These are phyloP conservation scores for Globisporangium recalcitrans DNA, from an alignment of 352 stramenopile genomes.

Conservation along the genomic window DNA sequence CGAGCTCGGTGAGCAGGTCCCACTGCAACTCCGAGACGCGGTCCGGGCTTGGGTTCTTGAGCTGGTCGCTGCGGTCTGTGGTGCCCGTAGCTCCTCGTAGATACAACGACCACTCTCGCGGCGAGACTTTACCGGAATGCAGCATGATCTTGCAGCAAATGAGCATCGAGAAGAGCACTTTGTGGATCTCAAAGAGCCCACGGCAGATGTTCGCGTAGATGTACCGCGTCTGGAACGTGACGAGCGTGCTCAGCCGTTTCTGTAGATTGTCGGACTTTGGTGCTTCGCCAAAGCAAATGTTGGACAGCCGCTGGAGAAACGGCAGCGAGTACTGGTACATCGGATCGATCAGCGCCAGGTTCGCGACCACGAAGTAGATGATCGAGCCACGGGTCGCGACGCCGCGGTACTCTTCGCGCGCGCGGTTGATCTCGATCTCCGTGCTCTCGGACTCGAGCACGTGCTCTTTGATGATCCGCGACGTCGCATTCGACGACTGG, in stretches of 20 bases:
- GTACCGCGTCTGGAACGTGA: conserved; percentile 85
- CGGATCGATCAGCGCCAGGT: conserved; percentile 89
- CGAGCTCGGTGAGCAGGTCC: conserved; percentile 77
- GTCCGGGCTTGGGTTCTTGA: conserved; percentile 58
- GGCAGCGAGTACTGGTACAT: conserved; percentile 96
- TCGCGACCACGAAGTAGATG: conserved; percentile 94
- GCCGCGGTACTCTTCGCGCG: conserved; percentile 87
- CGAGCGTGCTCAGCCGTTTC: conserved; percentile 72
- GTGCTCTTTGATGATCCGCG: conserved; percentile 84
- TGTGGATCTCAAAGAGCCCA: conserved; percentile 92
- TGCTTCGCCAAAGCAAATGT: conserved; percentile 87
- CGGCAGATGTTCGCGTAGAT: conserved; percentile 95
- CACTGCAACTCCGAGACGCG: conserved; percentile 75
- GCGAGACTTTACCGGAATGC: conserved; percentile 61
- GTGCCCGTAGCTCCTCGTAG: conserved; percentile 52
- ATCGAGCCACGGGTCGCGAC: conserved; percentile 90
- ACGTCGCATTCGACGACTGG: conserved; percentile 83
- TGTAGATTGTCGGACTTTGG: conserved; percentile 48
- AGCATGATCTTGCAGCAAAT: conserved; percentile 94
- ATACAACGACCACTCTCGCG: conserved; percentile 87
- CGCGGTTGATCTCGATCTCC: conserved; percentile 87
- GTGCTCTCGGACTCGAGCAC: conserved; percentile 89
- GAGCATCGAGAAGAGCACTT: conserved; percentile 91
- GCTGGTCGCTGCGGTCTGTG: conserved; percentile 17
- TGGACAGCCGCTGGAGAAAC: conserved; percentile 91